Base-by-base conservation (phyloP, 2,329 filamentous ascomycete genomes). In the Colletotrichum tanaceti region DNA sequence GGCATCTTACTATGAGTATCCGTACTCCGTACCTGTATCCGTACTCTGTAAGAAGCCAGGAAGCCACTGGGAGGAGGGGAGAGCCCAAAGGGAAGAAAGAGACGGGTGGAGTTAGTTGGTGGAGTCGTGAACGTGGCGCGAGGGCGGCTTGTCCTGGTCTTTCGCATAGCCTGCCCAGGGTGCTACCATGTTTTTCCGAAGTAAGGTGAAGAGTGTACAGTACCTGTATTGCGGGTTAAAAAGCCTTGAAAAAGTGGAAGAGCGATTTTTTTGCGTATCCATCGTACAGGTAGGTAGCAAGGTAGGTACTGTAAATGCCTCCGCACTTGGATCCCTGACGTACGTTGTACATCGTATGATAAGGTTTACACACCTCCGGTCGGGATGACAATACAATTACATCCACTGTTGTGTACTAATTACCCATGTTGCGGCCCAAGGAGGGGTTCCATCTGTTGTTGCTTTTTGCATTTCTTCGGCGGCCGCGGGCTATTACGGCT, bases 111-210 rank as follows among this genome's bases (percentile, higher is more conserved):
- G 62, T 55, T 38, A n/a, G n/a, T n/a, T n/a, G 49, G 65, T 59
- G 61, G 61, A 68, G 54, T 44, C 35, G 57, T 55, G 55, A 60
- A 65, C 61, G 43, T 55, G 54, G 61, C 43, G 43, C 35, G n/a
- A 46, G 47, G 43, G 55, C n/a, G 18, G 22, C 62, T 38, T 54
- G 41, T 54, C 65, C 65, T 52, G 49, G 62, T 50, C 50, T 35
- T 55, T 47, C n/a, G 10, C n/a, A 24, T 28, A 39, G 16, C 20
- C 20, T 44, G 49, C 28, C 62, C 46, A 38, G 61, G 47, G 38
- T 60, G 28, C 38, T 24, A 58, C 38, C 22, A 46, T 53, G 46
- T 63, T 63, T 44, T n/a, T n/a, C 62, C 62, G 20, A 54, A 58
- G 47, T 52, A 47, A n/a, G n/a, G n/a, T n/a, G n/a, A n/a, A n/a